These are phyloP conservation scores for Diplodia corticola DNA, from an alignment of 2,329 filamentous ascomycete genomes.

Conservation along the genomic window DNA sequence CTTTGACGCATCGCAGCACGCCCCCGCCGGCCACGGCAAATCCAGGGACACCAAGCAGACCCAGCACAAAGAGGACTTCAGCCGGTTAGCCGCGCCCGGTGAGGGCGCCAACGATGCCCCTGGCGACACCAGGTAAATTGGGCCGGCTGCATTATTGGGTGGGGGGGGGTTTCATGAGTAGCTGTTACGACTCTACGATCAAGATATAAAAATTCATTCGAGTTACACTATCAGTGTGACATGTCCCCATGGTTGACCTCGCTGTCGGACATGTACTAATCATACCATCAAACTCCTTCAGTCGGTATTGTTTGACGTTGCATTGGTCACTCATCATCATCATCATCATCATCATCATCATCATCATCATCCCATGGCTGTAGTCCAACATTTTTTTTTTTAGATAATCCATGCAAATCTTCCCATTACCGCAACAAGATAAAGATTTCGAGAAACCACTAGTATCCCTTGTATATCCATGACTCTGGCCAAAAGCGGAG, in stretches of 20 bases:
- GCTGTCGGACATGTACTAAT: not conserved
- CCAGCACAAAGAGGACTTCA: conserved; percentile 25
- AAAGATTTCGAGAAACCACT: no score
- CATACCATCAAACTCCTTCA: not conserved
- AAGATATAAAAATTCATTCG: not conserved
- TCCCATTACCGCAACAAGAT: no score
- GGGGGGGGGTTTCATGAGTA: not conserved
- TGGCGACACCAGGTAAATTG: not conserved
- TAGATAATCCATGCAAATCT: no score
- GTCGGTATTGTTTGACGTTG: no score
- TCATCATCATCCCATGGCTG: no score
- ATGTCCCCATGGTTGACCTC: not conserved
- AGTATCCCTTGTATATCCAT: no score
- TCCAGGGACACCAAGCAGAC: conserved; percentile 30
- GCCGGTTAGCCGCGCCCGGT: not conserved
- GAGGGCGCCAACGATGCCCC: not conserved
- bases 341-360: no score
- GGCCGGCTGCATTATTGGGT: no score
- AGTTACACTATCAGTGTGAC: not conserved
- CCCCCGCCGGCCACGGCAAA: conserved; percentile 29
- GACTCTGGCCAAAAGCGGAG: no score
- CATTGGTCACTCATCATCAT: no score
- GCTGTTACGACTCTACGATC: not conserved
- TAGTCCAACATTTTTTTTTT: no score
- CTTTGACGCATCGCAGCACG: not conserved